Evolutionary conservation across 768 basidiomycete genomes (phyloP).

Genomic region (Boletus tomentosulus): DNA sequence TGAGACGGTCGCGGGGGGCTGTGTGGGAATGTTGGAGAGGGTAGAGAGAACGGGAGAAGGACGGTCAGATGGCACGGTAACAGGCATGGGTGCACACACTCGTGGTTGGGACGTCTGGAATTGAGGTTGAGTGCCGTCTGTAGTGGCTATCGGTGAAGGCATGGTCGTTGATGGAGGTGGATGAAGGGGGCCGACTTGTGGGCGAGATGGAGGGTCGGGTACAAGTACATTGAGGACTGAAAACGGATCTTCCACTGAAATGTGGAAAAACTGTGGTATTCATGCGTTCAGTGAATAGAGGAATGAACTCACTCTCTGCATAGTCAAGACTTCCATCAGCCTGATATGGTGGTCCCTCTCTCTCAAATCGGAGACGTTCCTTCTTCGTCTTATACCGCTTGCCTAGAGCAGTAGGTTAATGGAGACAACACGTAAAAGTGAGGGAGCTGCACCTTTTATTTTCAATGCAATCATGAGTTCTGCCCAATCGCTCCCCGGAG

Average conservation of each 20-base stretch:
- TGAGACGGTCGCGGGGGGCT: neutral
- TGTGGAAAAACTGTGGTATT: neutral
- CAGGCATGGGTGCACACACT: slow-evolving; percentile 24
- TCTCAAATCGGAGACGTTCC: slow-evolving; percentile 72
- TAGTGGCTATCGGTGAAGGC: neutral
- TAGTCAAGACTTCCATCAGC: slow-evolving; percentile 82
- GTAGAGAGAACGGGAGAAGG: slow-evolving; percentile 17
- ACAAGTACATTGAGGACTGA: slow-evolving; percentile 59
- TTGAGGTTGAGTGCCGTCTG: neutral
- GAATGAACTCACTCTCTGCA: slow-evolving; percentile 49
- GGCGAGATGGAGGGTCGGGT: slow-evolving; percentile 53
- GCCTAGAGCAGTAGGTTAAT: slow-evolving; percentile 35
- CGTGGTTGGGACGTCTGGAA: slow-evolving; percentile 1
- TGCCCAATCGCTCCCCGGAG: slow-evolving; percentile 68
- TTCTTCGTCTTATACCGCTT: slow-evolving; percentile 81
- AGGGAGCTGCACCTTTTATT: slow-evolving; percentile 52
- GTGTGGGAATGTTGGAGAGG: neutral
- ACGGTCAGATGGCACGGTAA: slow-evolving; percentile 23
- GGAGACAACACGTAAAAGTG: neutral
- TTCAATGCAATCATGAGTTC: slow-evolving; percentile 68
- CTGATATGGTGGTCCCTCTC: slow-evolving; percentile 63
- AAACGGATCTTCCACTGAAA: slow-evolving; percentile 75
- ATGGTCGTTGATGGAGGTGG: slow-evolving; percentile 34
- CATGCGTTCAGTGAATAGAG: neutral
- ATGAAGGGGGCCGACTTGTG: slow-evolving; percentile 55